Conservation (phyloP, 192 early-diverging fungal species). For the Gigaspora rosea region DNA sequence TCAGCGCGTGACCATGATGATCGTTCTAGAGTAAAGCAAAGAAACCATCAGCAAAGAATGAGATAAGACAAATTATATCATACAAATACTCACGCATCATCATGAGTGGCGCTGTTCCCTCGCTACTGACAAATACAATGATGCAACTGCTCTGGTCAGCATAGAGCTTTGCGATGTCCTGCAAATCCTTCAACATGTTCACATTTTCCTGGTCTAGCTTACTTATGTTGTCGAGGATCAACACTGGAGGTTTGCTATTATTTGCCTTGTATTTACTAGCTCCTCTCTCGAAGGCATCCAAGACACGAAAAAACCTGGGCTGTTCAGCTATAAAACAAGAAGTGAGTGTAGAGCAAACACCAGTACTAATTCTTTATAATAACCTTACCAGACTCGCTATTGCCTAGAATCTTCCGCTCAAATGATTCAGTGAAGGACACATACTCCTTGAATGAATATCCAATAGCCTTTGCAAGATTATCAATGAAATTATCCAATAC, state of each 20-base stretch:
- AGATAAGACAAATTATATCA: constrained; percentile 24
- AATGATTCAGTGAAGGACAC: constrained; percentile 1
- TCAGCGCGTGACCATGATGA: constrained; percentile 28
- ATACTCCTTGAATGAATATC: constrained; percentile 10
- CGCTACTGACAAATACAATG: constrained; percentile 32
- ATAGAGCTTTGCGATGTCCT: constrained; percentile 25
- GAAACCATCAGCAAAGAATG: constrained; percentile 17
- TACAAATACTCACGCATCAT: constrained; percentile 29
- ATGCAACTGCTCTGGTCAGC: constrained; percentile 20
- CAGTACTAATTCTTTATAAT: constrained; percentile 20
- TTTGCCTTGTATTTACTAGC: constrained; percentile 26
- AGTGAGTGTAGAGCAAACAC: constrained; percentile 28
- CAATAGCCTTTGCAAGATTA: constrained; percentile 26
- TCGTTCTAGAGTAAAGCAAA: constrained; percentile 29
- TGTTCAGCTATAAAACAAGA: constrained; percentile 19
- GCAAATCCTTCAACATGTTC: constrained; percentile 14
- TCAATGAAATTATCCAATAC: constrained; percentile 24
- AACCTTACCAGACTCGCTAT: constrained; percentile 4
- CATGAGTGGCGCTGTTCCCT: background rate
- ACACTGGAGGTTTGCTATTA: constrained; percentile 26
- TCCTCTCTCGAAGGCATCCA: constrained; percentile 10
- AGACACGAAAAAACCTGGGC: constrained; percentile 10
- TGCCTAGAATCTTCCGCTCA: background rate
- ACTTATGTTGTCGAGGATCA: constrained; percentile 31
- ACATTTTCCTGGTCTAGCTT: constrained; percentile 19